Conservation (phyloP, 495 filamentous ascomycete genomes). For the Lophiostoma macrostomum region DNA sequence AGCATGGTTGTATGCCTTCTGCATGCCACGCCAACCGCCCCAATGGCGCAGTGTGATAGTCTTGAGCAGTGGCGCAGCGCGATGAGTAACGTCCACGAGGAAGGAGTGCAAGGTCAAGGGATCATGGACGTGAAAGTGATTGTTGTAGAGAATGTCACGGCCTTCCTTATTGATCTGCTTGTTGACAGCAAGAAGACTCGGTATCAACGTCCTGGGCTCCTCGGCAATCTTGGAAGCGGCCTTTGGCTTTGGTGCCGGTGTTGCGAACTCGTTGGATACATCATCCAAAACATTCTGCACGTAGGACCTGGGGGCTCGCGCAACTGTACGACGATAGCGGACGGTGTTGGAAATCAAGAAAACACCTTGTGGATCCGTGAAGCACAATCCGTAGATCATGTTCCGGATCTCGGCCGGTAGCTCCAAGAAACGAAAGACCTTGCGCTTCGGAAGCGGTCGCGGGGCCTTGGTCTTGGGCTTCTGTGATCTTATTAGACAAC, state of each 20-base stretch:
- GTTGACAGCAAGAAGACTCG: conserved; percentile 34
- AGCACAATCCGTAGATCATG: conserved; percentile 33
- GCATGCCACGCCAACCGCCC: conserved; percentile 11
- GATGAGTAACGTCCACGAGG: conserved; percentile 30
- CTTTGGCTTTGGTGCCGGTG: too few relatives aligned
- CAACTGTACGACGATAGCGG: conserved; percentile 31
- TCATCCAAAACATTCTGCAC: too few relatives aligned
- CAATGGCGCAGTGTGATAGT: conserved; percentile 29
- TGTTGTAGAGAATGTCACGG: conserved; percentile 33
- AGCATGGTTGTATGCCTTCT: conserved; percentile 33
- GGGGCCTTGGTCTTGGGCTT: conserved; percentile 5
- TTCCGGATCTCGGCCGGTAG: conserved; percentile 37
- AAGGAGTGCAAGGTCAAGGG: conserved; percentile 35
- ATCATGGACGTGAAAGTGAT: conserved; percentile 33
- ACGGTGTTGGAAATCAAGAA: conserved; percentile 25
- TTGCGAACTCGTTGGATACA: too few relatives aligned
- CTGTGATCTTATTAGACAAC: conserved; percentile 6
- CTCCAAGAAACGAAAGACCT: conserved; percentile 33
- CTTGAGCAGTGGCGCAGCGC: conserved; percentile 24
- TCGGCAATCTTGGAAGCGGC: too few relatives aligned
- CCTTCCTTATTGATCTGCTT: conserved; percentile 35
- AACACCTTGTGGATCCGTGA: conserved; percentile 26
- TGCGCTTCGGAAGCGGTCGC: conserved; percentile 20
- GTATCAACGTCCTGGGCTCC: conserved; percentile 17
- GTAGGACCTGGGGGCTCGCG: background rate